Percentiles rank a stretch among this genome's conserved stretches.
These are phyloP conservation scores for Pyrus bretschneideri DNA, from an alignment of 306 rosid genomes.

Conservation along the genomic window DNA sequence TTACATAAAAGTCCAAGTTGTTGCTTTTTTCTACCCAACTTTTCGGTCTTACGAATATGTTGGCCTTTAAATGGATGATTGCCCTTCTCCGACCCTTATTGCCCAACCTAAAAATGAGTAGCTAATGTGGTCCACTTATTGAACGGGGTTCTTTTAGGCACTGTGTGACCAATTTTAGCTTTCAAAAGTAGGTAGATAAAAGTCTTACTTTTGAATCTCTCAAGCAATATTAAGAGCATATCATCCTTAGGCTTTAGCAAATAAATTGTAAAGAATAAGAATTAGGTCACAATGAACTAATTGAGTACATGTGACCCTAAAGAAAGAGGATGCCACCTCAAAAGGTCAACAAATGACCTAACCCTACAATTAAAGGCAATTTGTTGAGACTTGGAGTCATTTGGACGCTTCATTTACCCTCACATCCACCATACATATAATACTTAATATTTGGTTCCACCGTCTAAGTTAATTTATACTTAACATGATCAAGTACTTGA, in stretches of 20 bases:
- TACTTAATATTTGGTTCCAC: background rate
- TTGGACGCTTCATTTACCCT: slow-evolving; percentile 13
- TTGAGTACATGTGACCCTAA: background rate
- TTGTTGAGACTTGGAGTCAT: slow-evolving; percentile 25
- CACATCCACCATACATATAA: background rate
- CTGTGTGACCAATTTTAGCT: background rate
- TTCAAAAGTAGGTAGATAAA: background rate
- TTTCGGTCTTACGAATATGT: no score
- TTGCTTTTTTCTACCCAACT: no score
- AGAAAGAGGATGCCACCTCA: background rate
- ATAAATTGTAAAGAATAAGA: background rate
- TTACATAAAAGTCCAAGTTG: background rate
- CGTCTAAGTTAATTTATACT: background rate
- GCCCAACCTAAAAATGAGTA: no score
- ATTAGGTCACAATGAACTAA: background rate
- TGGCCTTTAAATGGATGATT: no score
- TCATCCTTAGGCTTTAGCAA: background rate
- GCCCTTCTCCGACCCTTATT: no score
- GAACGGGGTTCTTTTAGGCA: no score
- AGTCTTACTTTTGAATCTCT: background rate
- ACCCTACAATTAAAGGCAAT: background rate
- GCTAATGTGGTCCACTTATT: no score
- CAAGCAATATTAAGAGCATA: background rate
- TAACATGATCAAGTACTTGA: no score
- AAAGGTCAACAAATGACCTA: slow-evolving; percentile 6